phyloP scores from a whole-genome alignment of 352 stramenopile genomes.

The Phytopythium aichiense region DNA sequence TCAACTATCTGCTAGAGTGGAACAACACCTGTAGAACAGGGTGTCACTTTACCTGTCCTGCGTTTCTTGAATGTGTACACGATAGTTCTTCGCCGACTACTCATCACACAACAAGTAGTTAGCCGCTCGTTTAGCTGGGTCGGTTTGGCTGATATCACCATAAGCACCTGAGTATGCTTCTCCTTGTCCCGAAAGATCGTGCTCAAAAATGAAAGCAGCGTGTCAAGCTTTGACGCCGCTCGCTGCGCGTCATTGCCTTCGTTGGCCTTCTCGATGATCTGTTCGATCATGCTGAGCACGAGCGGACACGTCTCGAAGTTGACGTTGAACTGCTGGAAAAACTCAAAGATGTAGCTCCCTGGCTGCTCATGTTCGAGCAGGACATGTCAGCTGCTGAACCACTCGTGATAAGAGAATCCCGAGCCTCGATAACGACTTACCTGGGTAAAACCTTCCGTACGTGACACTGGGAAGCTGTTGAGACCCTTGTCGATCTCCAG shows the following conservation, averaged over 20 bases:
- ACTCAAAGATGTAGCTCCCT: slow-evolving; percentile 89
- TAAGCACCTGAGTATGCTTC: slow-evolving; percentile 53
- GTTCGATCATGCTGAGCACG: slow-evolving; percentile 84
- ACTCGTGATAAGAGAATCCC: not conserved
- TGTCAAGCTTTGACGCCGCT: slow-evolving; percentile 73
- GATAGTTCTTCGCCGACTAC: slow-evolving; percentile 73
- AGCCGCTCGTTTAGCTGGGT: not conserved
- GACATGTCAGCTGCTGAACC: slow-evolving; percentile 1
- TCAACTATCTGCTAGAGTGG: not conserved
- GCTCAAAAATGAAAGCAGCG: slow-evolving; percentile 76
- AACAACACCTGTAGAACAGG: not conserved
- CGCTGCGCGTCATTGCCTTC: slow-evolving; percentile 60
- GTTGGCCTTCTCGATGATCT: slow-evolving; percentile 84
- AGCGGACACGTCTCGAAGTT: slow-evolving; percentile 87
- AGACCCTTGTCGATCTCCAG: slow-evolving; percentile 85
- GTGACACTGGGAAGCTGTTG: slow-evolving; percentile 69
- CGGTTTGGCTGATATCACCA: not conserved
- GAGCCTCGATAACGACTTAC: slow-evolving; percentile 13
- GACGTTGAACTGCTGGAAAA: slow-evolving; percentile 89
- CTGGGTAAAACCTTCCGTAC: slow-evolving; percentile 78
- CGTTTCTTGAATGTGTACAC: slow-evolving; percentile 89
- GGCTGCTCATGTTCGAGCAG: slow-evolving; percentile 24
- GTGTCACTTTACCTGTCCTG: slow-evolving; percentile 43
- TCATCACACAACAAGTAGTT: not conserved
- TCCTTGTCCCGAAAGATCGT: slow-evolving; percentile 87